phyloP scores from a whole-genome alignment of 1,284 basidiomycete genomes.

The Trametes sp. region DNA sequence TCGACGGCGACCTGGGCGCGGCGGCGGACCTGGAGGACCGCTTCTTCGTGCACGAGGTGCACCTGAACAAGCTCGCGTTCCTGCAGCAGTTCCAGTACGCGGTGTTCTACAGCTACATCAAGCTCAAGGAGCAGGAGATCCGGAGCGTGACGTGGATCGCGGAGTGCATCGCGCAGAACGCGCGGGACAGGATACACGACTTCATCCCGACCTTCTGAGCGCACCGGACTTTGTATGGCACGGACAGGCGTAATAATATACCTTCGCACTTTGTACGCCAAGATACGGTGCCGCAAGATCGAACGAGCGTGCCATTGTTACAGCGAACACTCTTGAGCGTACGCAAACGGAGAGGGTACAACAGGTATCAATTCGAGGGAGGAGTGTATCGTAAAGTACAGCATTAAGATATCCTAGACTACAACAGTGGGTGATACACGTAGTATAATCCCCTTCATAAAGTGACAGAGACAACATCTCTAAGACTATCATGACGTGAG shows the following conservation, averaged over 20 bases:
- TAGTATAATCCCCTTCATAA: neutral
- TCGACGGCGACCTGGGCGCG: constrained; percentile 46
- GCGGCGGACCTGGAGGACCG: constrained; percentile 88
- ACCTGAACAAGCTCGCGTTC: constrained; percentile 93
- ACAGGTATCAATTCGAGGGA: neutral
- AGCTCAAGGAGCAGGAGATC: constrained; percentile 99
- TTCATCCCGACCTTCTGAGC: constrained; percentile 86
- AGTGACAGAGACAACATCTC: neutral
- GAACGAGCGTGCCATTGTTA: neutral
- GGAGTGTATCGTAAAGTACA: constrained; percentile 6
- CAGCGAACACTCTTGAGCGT: too few species aligned
- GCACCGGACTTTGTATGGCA: constrained; percentile 22
- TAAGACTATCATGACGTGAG: neutral
- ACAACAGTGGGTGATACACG: constrained; percentile 2
- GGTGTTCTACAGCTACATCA: constrained; percentile 94
- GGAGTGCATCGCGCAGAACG: constrained; percentile 96
- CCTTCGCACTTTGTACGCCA: constrained; percentile 6
- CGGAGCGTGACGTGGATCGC: constrained; percentile 97
- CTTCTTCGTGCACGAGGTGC: constrained; percentile 95
- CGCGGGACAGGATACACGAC: constrained; percentile 91
- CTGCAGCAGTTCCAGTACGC: constrained; percentile 95
- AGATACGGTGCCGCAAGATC: neutral
- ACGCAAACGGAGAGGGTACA: too few species aligned
- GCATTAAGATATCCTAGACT: constrained; percentile 15
- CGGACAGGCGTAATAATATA: constrained; percentile 32